Evolutionary conservation across 1,139 yeast species (phyloP).

Genomic region (Saccharomyces hybrid): DNA sequence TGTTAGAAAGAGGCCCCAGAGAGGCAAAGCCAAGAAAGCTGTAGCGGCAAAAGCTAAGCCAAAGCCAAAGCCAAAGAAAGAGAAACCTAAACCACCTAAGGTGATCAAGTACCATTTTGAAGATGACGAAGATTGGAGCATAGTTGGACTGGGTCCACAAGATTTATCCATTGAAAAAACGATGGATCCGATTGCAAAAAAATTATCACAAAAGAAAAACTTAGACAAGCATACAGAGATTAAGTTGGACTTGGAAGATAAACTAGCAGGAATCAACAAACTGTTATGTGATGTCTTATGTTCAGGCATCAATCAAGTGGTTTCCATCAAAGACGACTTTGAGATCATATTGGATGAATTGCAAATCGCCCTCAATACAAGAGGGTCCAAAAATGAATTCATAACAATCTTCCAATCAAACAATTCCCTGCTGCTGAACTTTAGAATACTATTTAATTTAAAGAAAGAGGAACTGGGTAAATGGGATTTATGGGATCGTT

Average conservation of each 20-base stretch:
- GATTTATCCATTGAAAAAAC: constrained; percentile 18
- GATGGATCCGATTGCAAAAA: constrained; percentile 21
- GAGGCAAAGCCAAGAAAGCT: constrained; percentile 3
- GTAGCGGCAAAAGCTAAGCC: constrained; percentile 6
- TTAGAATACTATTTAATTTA: constrained; percentile 24
- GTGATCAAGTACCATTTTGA: constrained; percentile 23
- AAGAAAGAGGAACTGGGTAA: constrained; percentile 14
- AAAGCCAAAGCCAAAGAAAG: constrained; percentile 7
- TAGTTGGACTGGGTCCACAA: constrained; percentile 31
- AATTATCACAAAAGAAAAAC: constrained; percentile 25
- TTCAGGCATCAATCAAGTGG: constrained; percentile 7
- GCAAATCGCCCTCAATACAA: constrained; percentile 19
- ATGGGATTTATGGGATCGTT: constrained; percentile 20
- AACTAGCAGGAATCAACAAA: constrained; percentile 21
- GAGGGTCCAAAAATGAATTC: constrained; percentile 24
- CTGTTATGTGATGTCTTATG: constrained; percentile 14
- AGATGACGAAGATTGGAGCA: constrained; percentile 30
- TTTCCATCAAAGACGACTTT: constrained; percentile 14
- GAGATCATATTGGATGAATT: constrained; percentile 27
- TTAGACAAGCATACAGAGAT: constrained; percentile 25
- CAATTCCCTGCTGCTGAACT: constrained; percentile 22
- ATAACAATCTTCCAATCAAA: constrained; percentile 24
- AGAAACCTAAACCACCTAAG: constrained; percentile 7
- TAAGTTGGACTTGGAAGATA: constrained; percentile 25
- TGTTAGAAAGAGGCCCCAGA: not conserved